phyloP scores from a whole-genome alignment of 2,329 filamentous ascomycete species.

The Monilinia polystroma region DNA sequence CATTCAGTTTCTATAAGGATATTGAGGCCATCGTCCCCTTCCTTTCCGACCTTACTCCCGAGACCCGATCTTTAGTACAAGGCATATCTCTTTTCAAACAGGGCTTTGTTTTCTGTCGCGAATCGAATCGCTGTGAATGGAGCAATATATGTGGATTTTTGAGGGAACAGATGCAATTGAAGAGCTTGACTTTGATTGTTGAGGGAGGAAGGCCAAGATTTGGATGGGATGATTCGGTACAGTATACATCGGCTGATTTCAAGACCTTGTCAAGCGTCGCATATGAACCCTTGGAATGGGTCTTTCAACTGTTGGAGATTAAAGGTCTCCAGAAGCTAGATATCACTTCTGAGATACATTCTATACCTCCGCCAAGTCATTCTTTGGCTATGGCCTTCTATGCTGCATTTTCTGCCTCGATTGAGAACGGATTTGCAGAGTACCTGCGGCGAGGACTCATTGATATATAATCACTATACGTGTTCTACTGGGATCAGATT shows the following conservation, averaged over 20 bases:
- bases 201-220: conserved; percentile 52
- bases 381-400: conserved; percentile 57
- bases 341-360: conserved; percentile 53
- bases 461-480: conserved; percentile 9
- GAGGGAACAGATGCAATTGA: conserved; percentile 43
- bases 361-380: conserved; percentile 47
- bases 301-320: conserved; percentile 53
- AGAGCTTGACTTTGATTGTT: conserved; percentile 51
- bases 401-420: conserved; percentile 59
- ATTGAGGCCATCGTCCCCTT: conserved; percentile 62
- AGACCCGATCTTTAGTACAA: conserved; percentile 48
- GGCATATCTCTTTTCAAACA: conserved; percentile 56
- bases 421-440: conserved; percentile 55
- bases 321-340: conserved; percentile 51
- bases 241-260: conserved; percentile 49
- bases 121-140: conserved; percentile 58
- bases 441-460: conserved; percentile 46
- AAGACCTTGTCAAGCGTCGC: conserved; percentile 45
- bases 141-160: conserved; percentile 51
- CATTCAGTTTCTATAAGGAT: conserved; percentile 59
- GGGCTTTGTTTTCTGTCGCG: conserved; percentile 51
- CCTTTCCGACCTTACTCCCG: conserved; percentile 54
- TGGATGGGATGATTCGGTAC: conserved; percentile 51
- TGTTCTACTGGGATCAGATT: not conserved
- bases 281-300: conserved; percentile 57